phyloP scores from a whole-genome alignment of 768 basidiomycete genomes.

The Bullera alba region DNA sequence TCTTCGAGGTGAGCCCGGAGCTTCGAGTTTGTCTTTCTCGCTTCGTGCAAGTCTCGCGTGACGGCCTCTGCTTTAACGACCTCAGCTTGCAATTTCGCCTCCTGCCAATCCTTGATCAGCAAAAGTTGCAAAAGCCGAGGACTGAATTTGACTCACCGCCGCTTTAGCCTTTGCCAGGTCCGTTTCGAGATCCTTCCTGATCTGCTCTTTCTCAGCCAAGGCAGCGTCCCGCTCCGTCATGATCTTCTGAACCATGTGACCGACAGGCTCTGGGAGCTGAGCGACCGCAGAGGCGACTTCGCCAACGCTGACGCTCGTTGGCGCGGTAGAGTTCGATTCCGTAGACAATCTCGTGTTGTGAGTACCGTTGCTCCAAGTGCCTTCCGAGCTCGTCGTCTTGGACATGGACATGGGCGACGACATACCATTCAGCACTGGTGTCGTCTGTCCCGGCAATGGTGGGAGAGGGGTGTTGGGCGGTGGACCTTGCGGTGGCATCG shows the following conservation, averaged over 20 bases:
- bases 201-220: conserved; percentile 51
- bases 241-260: conserved; percentile 11
- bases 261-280: conserved; percentile 3
- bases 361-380: not conserved
- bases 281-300: conserved; percentile 3
- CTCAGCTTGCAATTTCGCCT: conserved; percentile 14
- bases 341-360: not conserved
- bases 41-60: conserved; percentile 20
- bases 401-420: too few species aligned
- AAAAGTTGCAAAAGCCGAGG: not conserved
- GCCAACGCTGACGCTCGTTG: not conserved
- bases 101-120: conserved; percentile 10
- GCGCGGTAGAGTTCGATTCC: not conserved
- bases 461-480: conserved; percentile 30
- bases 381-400: not conserved
- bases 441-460: conserved; percentile 10
- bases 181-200: conserved; percentile 50
- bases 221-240: conserved; percentile 8
- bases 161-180: conserved; percentile 61
- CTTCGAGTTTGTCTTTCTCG: conserved; percentile 28
- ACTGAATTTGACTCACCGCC: conserved; percentile 40
- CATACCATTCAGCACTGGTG: not conserved
- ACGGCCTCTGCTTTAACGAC: conserved; percentile 17
- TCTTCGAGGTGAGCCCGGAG: conserved; percentile 33
- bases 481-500: conserved; percentile 29